These are phyloP conservation scores for Pseudogymnoascus sp. DNA, from an alignment of 2,329 filamentous ascomycete species.

Conservation along the genomic window DNA sequence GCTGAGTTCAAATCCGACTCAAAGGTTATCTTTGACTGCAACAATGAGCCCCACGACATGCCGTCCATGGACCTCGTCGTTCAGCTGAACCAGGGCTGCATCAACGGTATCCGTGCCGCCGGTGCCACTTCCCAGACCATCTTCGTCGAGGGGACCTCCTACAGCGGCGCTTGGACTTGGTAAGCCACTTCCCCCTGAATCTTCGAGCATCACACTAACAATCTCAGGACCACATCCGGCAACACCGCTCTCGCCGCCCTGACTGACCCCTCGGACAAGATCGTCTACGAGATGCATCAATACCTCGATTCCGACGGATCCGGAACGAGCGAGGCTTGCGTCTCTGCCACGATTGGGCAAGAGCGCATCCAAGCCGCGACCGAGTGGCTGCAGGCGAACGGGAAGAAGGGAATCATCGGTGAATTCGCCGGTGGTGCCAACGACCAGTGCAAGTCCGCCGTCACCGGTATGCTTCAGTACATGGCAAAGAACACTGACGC, in stretches of 20 bases:
- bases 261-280: constrained; percentile 43
- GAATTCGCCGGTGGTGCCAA: constrained; percentile 47
- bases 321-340: constrained; percentile 42
- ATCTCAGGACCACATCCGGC: constrained; percentile 26
- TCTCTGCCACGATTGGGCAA: constrained; percentile 42
- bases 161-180: constrained; percentile 42
- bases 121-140: constrained; percentile 43
- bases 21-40: constrained; percentile 35
- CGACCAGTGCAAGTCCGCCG: constrained; percentile 38
- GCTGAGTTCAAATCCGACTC: constrained; percentile 28
- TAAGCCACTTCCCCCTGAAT: not conserved
- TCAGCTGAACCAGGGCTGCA: constrained; percentile 34
- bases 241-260: constrained; percentile 41
- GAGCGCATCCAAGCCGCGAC: constrained; percentile 44
- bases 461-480: constrained; percentile 42
- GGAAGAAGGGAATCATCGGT: constrained; percentile 44
- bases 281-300: constrained; percentile 54
- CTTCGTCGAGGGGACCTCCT: constrained; percentile 46
- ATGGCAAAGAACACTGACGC: constrained; percentile 43
- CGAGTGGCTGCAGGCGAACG: constrained; percentile 44
- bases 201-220: not conserved
- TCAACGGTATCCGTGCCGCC: constrained; percentile 34
- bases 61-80: constrained; percentile 32
- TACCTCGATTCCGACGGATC: constrained; percentile 49
- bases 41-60: constrained; percentile 37